Evolutionary conservation across 2,329 filamentous ascomycete species (phyloP), one percentile per base, ranked within the genome.

Genomic region (Stagonosporopsis vannaccii): DNA sequence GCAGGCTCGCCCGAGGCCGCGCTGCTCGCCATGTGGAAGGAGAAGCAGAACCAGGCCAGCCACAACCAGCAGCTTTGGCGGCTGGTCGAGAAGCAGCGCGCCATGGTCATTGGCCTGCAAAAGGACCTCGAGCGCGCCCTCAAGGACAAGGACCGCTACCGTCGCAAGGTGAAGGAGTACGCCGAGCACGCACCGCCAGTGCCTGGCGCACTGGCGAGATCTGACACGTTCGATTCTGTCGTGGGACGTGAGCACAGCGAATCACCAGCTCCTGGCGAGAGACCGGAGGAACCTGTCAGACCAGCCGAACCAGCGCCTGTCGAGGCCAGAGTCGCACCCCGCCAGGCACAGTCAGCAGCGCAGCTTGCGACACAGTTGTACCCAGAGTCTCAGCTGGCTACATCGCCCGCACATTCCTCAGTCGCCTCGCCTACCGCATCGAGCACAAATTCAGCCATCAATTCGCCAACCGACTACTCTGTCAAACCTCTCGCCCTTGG

Each of bases 11-110:
- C 93, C 15, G 94, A 99, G 73, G 91, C 90, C 6, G 90, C 96
- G 5, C 91, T 99, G 58, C 86, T 92, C 65, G 91, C 95, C 68
- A 80, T 99, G 45, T 79, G 97, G 61, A 96, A 91, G 73, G 95
- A 99, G 73, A 98, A 97, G 75, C 87, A 94, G 61, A 90, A 91
- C 44, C 90, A 92, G 51, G 86, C 91, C 5, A 89, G 91, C 65
- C 95, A 98, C 72, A 98, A 98, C 73, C 83, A 88, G 17, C 94
- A 99, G 74, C 79, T 99, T 68, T 99, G 95, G 95, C 89, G 92
- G 46, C 80, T 99, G 42, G 92, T 99, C 45, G 94, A 98, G 75
- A 98, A 99, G 79, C 95, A 99, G 76, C 85, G 94, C 60, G 87
- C 92, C 15, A 93, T 99, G 87, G 92, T 99, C 51, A 78, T 97